Percentiles rank a stretch among this genome's conserved stretches.
Evolutionary conservation across 345 rosid species (phyloP).

Genomic region (Salix udensis): DNA sequence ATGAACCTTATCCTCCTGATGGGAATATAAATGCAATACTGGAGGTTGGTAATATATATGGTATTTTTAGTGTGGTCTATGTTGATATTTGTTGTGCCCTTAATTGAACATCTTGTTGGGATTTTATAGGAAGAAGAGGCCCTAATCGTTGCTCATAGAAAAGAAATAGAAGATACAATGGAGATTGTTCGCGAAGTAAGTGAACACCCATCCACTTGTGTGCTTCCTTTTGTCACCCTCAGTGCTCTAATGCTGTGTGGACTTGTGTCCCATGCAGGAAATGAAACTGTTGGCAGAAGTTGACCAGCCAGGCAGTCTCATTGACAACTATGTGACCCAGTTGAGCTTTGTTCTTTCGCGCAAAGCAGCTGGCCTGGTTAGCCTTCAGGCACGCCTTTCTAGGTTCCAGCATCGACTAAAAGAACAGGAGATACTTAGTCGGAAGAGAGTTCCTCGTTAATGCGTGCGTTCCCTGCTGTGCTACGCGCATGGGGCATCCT

Average conservation of each 20-base stretch:
- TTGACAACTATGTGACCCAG: conserved; percentile 86
- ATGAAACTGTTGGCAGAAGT: conserved; percentile 92
- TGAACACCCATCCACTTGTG: neutral
- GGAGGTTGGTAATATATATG: conserved; percentile 46
- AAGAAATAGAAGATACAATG: conserved; percentile 99
- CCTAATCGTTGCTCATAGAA: conserved; percentile 82
- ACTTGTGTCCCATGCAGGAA: conserved; percentile 46
- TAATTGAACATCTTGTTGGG: neutral
- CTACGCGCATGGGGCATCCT: conserved; percentile 6
- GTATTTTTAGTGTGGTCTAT: neutral
- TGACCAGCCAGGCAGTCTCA: conserved; percentile 92
- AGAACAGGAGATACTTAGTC: conserved; percentile 86
- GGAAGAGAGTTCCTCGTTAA: conserved; percentile 77
- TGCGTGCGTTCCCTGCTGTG: conserved; percentile 1
- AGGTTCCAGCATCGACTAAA: conserved; percentile 93
- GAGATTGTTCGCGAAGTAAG: conserved; percentile 96
- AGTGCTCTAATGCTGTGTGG: neutral
- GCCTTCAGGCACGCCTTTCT: conserved; percentile 91
- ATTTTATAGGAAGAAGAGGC: conserved; percentile 83
- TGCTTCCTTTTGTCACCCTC: neutral
- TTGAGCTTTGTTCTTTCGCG: conserved; percentile 89
- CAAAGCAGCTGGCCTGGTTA: conserved; percentile 72
- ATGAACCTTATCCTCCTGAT: conserved; percentile 53
- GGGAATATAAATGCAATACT: conserved; percentile 77
- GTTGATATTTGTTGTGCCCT: neutral